phyloP scores from a whole-genome alignment of 805 yeast genomes.

The Pichia thaimueangensis region DNA sequence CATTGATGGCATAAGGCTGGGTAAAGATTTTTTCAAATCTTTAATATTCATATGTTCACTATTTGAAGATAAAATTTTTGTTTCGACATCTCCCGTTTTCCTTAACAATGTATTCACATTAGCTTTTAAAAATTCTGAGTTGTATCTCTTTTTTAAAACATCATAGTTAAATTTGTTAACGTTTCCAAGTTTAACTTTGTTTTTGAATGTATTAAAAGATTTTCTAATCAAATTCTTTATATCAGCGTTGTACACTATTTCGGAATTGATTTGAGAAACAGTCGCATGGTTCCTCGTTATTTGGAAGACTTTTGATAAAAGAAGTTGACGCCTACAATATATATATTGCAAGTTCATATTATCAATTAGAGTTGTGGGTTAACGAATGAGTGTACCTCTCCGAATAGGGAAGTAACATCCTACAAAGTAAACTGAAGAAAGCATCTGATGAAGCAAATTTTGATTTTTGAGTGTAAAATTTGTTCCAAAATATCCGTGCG shows the following conservation, averaged over 20 bases:
- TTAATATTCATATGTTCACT: slow-evolving; percentile 5
- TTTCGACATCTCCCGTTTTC: slow-evolving; percentile 8
- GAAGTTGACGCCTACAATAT: too few species aligned
- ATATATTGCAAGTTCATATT: too few species aligned
- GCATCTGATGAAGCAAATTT: too few species aligned
- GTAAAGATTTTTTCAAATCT: slow-evolving; percentile 4
- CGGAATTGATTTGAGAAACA: neutral
- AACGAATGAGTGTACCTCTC: too few species aligned
- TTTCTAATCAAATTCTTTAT: slow-evolving; percentile 10
- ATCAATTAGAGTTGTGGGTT: too few species aligned
- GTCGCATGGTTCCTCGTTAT: slow-evolving; percentile 6
- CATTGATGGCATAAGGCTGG: slow-evolving; percentile 6
- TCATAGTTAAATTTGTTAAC: slow-evolving; percentile 10
- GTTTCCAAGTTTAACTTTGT: slow-evolving; percentile 5
- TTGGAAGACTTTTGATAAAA: too few species aligned
- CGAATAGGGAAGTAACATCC: too few species aligned
- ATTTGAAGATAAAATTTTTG: slow-evolving; percentile 3
- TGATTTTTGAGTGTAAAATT: too few species aligned
- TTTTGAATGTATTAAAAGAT: slow-evolving; percentile 11
- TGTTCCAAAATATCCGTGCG: too few species aligned
- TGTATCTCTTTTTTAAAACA: slow-evolving; percentile 10
- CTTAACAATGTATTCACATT: slow-evolving; percentile 7
- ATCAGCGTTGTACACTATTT: slow-evolving; percentile 1
- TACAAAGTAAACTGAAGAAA: too few species aligned
- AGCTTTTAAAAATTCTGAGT: slow-evolving; percentile 8